Evolutionary conservation across 2,329 filamentous ascomycete species (phyloP), one percentile per base, ranked within the genome.

Genomic region (Phyllosticta ampelicida): DNA sequence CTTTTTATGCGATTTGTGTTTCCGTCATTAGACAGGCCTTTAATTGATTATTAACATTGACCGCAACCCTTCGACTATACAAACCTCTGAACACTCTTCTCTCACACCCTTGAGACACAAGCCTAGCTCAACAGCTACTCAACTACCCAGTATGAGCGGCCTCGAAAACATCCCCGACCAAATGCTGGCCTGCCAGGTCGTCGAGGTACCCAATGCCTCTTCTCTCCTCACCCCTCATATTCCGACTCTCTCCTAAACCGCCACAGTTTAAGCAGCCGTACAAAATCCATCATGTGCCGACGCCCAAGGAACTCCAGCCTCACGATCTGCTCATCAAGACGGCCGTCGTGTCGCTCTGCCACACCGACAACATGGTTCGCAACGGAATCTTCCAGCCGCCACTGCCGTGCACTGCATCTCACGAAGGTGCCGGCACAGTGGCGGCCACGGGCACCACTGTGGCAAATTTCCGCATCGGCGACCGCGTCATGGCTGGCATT

Each of bases 251-350:
- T 2, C 21, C 48, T 48, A 23, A 16, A 16, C 10, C 30, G 3
- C 11, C 50, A 5, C 56, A 78, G 67, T 80, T 73, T 74, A 75
- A 82, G 62, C 72, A 77, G 61, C 80, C 81, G 5, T 84, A 85
- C 68, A 65, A 75, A 54, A 71, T 84, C 60, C 74, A 75, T 63
- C 68, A 72, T 16, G 67, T 84, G 29, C 72, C 76, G 11, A 74
- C 78, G 0, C 81, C 81, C 6, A 66, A 68, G 9, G 58, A 67
- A 16, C 75, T 83, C 16, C 67, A 70, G 4, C 74, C 77, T 0
- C 64, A 79, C 62, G 82, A 85, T 62, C 70, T 86, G n/a, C 76
- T 85, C 36, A 73, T 85, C 64, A 82, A 81, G 66, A 73, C 83
- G 55, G 81, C 79, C 57, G 80, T 80, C 16, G 81, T 80, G 9